These are phyloP conservation scores for Sutorius eximius DNA, from an alignment of 1,284 basidiomycete species.

Conservation along the genomic window DNA sequence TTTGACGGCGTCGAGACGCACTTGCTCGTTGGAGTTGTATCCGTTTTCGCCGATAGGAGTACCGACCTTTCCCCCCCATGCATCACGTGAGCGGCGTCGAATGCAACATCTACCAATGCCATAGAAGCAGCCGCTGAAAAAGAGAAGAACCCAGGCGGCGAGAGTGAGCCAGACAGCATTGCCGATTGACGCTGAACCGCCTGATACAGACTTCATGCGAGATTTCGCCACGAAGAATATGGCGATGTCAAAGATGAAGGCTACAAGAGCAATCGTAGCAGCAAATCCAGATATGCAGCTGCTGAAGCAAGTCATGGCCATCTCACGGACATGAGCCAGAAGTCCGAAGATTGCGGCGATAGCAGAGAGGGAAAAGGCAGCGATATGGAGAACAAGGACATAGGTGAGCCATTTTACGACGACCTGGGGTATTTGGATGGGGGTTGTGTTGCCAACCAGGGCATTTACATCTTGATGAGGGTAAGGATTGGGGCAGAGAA, in stretches of 20 bases:
- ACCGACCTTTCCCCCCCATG: conserved; percentile 36
- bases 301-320: conserved; percentile 83
- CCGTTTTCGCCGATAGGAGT: conserved; percentile 27
- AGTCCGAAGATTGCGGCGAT: conserved; percentile 75
- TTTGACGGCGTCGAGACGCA: conserved; percentile 78
- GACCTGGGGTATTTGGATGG: conserved; percentile 71
- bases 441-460: conserved; percentile 66
- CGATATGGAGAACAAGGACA: conserved; percentile 83
- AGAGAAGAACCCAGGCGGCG: conserved; percentile 78
- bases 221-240: conserved; percentile 83
- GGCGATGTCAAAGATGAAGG: conserved; percentile 84
- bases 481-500: conserved; percentile 11
- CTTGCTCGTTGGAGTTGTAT: conserved; percentile 51
- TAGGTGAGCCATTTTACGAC: conserved; percentile 90
- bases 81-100: conserved; percentile 49
- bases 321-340: conserved; percentile 81
- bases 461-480: conserved; percentile 67
- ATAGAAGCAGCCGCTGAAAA: conserved; percentile 85
- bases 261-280: conserved; percentile 69
- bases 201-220: conserved; percentile 66
- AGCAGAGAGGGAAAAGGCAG: conserved; percentile 74
- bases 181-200: conserved; percentile 74
- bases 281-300: conserved; percentile 79
- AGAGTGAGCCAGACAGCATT: conserved; percentile 85
- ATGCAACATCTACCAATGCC: conserved; percentile 80